These are phyloP conservation scores for Euryodendron excelsum DNA, from an alignment of 148 eudicot species.

Conservation along the genomic window DNA sequence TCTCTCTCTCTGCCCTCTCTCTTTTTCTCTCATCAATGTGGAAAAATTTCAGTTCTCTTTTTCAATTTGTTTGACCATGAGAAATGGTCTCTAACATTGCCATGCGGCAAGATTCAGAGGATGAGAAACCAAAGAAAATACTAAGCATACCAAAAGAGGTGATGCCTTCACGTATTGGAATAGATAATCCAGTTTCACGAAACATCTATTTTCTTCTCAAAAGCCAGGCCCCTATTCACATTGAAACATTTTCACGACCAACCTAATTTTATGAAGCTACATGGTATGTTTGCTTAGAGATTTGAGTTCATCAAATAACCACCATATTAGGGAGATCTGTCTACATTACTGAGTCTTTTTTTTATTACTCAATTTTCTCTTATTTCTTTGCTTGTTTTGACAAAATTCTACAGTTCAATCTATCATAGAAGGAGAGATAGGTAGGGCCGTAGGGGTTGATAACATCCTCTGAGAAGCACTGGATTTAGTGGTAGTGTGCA, in stretches of 20 bases:
- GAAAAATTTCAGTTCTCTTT: neutral
- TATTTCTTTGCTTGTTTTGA: too few species aligned
- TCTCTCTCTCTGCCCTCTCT: too few species aligned
- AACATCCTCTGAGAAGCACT: too few species aligned
- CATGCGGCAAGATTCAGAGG: neutral
- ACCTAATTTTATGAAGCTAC: neutral
- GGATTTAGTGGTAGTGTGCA: too few species aligned
- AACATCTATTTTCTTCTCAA: neutral
- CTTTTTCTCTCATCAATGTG: neutral
- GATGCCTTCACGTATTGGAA: neutral
- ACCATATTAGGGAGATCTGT: neutral
- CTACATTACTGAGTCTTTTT: too few species aligned
- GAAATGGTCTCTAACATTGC: neutral
- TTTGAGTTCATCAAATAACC: neutral
- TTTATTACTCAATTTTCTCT: too few species aligned
- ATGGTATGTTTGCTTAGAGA: neutral
- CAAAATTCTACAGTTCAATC: too few species aligned
- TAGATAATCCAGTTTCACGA: neutral
- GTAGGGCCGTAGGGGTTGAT: too few species aligned
- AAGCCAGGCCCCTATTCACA: neutral
- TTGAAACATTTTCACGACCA: neutral
- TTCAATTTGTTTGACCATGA: neutral
- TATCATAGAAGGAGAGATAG: too few species aligned
- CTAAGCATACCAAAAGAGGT: neutral
- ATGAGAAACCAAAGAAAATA: neutral